phyloP scores from a whole-genome alignment of 768 basidiomycete genomes.

The Boletellus ananiceps region DNA sequence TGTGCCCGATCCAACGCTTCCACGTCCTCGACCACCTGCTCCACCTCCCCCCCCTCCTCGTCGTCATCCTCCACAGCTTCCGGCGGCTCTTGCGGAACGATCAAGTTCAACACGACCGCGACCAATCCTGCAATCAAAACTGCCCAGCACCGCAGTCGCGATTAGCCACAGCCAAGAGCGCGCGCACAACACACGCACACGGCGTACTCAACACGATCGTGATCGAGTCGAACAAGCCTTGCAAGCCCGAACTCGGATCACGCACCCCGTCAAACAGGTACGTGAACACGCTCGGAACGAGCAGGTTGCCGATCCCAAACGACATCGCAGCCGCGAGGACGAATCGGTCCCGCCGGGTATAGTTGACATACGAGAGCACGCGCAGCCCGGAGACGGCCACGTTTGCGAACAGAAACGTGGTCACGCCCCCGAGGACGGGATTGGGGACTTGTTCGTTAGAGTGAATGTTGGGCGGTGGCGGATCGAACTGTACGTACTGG shows the following conservation, averaged over 20 bases:
- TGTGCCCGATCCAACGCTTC: conserved; percentile 7
- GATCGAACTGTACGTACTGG: conserved; percentile 41
- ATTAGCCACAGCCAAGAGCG: not conserved
- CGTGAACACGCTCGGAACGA: conserved; percentile 60
- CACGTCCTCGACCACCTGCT: conserved; percentile 22
- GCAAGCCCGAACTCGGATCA: conserved; percentile 48
- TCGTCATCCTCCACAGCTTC: not conserved
- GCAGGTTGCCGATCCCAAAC: conserved; percentile 67
- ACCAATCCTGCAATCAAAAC: conserved; percentile 57
- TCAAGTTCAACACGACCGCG: conserved; percentile 52
- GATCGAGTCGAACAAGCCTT: conserved; percentile 71
- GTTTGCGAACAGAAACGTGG: conserved; percentile 79
- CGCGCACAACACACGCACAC: conserved; percentile 45
- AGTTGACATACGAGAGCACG: conserved; percentile 57
- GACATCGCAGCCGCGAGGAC: conserved; percentile 64
- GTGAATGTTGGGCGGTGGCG: not conserved
- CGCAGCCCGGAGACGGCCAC: conserved; percentile 69
- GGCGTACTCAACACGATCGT: conserved; percentile 79
- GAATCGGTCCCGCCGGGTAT: conserved; percentile 63
- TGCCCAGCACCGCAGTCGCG: conserved; percentile 17
- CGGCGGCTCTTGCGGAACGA: conserved; percentile 41
- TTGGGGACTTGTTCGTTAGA: conserved; percentile 51
- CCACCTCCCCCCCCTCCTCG: conserved; percentile 7
- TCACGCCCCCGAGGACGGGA: conserved; percentile 79
- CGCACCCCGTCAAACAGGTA: conserved; percentile 64